Percentiles rank a stretch among this genome's conserved stretches.
phyloP scores from a whole-genome alignment of 140 eudicot genomes.

The Cichorium intybus region DNA sequence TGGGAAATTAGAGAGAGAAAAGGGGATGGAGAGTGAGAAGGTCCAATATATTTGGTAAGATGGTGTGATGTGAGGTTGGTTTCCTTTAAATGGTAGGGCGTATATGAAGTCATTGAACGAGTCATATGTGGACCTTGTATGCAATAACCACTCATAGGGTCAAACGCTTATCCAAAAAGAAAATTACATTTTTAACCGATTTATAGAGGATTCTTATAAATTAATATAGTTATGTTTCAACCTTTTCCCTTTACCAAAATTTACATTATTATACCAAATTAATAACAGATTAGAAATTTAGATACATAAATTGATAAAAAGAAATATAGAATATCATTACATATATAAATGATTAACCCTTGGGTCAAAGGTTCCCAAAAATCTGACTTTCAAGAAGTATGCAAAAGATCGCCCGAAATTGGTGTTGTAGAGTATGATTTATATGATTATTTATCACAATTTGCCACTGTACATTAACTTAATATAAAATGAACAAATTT shows the following conservation, averaged over 20 bases:
- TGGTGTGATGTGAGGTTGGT: conserved; percentile 36
- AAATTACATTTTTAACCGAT: neutral
- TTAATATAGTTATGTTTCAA: neutral
- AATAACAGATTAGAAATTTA: neutral
- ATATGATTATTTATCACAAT: neutral
- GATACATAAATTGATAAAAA: neutral
- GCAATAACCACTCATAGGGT: neutral
- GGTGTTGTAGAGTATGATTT: neutral
- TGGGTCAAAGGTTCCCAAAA: neutral
- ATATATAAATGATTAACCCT: neutral
- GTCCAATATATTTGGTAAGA: conserved; percentile 36
- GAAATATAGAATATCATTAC: too few species aligned
- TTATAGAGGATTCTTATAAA: neutral
- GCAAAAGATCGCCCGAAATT: neutral
- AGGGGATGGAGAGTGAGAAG: conserved; percentile 32
- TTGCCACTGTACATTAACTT: neutral
- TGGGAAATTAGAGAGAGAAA: conserved; percentile 34
- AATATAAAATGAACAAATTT: neutral
- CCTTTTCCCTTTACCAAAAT: neutral
- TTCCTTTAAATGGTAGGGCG: conserved; percentile 36
- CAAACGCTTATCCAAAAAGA: neutral
- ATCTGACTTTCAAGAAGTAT: neutral
- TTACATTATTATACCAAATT: neutral
- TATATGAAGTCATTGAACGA: conserved; percentile 51
- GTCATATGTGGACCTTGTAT: conserved; percentile 41